Evolutionary conservation across 1,139 yeast genomes (phyloP).

Genomic region (Suhomyces ambrosiae): DNA sequence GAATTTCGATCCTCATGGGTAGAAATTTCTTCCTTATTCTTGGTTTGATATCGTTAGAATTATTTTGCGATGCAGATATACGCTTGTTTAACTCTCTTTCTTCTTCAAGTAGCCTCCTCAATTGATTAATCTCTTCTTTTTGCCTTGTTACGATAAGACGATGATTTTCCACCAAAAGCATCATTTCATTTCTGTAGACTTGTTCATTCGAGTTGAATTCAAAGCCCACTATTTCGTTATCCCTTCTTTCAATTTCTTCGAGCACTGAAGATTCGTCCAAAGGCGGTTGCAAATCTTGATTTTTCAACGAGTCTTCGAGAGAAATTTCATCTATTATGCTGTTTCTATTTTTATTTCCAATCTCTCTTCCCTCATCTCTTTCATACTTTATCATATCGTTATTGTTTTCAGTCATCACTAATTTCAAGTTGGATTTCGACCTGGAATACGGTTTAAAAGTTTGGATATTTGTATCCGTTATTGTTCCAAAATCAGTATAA

Average conservation of each 20-base stretch:
- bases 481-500: slow-evolving; percentile 19
- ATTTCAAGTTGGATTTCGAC: slow-evolving; percentile 12
- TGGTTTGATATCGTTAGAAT: not conserved
- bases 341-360: too few relatives aligned
- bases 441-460: slow-evolving; percentile 19
- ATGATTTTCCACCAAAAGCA: slow-evolving; percentile 29
- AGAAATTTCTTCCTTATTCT: slow-evolving; percentile 21
- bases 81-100: slow-evolving; percentile 22
- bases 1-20: slow-evolving; percentile 21
- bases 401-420: slow-evolving; percentile 4
- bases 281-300: not conserved
- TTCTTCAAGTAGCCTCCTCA: slow-evolving; percentile 27
- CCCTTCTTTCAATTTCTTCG: not conserved
- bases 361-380: too few relatives aligned
- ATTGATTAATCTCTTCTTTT: slow-evolving; percentile 30
- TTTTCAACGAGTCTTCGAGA: not conserved
- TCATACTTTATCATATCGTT: not conserved
- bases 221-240: slow-evolving; percentile 8
- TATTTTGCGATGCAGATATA: too few relatives aligned
- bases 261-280: not conserved
- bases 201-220: slow-evolving; percentile 11
- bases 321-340: slow-evolving; percentile 6
- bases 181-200: slow-evolving; percentile 28
- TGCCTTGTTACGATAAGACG: slow-evolving; percentile 29
- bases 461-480: slow-evolving; percentile 28